A percentile compares a stretch with the other conserved stretches of the same genome.
Conservation (phyloP, 1,284 basidiomycete species). For the Ustilago lituana region DNA sequence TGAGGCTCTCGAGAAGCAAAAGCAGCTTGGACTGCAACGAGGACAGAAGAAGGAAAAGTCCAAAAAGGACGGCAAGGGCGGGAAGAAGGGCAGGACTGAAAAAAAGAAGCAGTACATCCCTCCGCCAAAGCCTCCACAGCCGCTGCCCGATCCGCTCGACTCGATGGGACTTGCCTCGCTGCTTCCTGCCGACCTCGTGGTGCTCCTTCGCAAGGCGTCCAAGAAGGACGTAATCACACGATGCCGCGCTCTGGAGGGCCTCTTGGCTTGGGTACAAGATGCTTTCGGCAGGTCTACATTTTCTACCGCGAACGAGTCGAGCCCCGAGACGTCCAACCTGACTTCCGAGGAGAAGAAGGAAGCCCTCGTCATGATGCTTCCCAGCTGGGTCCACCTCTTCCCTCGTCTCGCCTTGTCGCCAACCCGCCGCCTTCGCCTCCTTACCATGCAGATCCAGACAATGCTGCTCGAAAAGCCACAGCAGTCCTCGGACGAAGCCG, state of each 20-base stretch:
- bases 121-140: constrained; percentile 74
- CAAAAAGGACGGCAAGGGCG: constrained; percentile 49
- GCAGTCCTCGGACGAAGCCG: not conserved
- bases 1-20: constrained; percentile 30
- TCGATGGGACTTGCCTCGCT: constrained; percentile 77
- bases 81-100: constrained; percentile 50
- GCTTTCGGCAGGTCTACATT: constrained; percentile 69
- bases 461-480: constrained; percentile 72
- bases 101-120: constrained; percentile 65
- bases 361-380: constrained; percentile 76
- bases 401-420: constrained; percentile 83
- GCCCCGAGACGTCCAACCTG: constrained; percentile 23
- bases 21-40: constrained; percentile 35
- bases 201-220: constrained; percentile 81
- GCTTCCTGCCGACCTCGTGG: constrained; percentile 77
- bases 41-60: constrained; percentile 62
- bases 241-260: constrained; percentile 84
- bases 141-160: constrained; percentile 89
- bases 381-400: constrained; percentile 92
- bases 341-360: constrained; percentile 42
- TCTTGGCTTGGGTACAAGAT: constrained; percentile 75
- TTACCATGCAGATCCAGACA: constrained; percentile 77
- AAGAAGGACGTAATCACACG: constrained; percentile 94
- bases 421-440: constrained; percentile 78
- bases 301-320: constrained; percentile 61